Base-by-base conservation (phyloP, 2,329 filamentous ascomycete species). In the Fusarium sp. region DNA sequence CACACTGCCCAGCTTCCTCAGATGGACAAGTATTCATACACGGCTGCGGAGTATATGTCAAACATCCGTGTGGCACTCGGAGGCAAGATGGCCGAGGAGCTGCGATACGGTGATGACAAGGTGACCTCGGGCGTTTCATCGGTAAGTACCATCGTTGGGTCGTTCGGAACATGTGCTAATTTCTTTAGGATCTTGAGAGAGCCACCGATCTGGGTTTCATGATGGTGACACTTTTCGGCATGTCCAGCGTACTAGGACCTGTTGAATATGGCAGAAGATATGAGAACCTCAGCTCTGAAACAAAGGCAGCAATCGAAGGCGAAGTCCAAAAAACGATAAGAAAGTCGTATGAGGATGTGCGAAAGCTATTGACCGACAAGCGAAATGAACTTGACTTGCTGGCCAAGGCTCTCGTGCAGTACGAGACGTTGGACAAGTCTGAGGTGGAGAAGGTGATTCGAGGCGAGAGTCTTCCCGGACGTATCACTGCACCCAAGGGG, bases 371-470 rank as follows among this genome's bases (percentile, higher is more conserved):
- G 46, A 88, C 86, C 2, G 86, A 88, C 36, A 93, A 92, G 78
- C 89, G 94, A 57, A 90, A 91, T 62, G 95, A 97, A 79, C 86
- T 99, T 9, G 95, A 99, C 74, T 84, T 93, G 12, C 83, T 99
- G 11, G 95, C 96, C 30, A 90, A 94, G 75, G 96, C 94, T 8
- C 85, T 99, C 11, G 89, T 99, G 34, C 91, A 97, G 79, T 98
- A 97, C 79, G 96, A 99, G 83, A 97, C 94, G 0, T 82, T 99
- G 52, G 91, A 92, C 78, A 92, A 91, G 79, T 89, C 91, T 4
- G 96, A 99, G 79, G 97, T 98, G 67, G 89, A 94, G 79, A 93
- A 92, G 83, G 92, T 98, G 8, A 90, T 99, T 68, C 88, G 88
- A 53, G 96, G 96, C 36, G 93, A 97, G 81, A 91, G 92, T 76